Evolutionary conservation across 768 basidiomycete species (phyloP).

Genomic region (Auricularia sp.): DNA sequence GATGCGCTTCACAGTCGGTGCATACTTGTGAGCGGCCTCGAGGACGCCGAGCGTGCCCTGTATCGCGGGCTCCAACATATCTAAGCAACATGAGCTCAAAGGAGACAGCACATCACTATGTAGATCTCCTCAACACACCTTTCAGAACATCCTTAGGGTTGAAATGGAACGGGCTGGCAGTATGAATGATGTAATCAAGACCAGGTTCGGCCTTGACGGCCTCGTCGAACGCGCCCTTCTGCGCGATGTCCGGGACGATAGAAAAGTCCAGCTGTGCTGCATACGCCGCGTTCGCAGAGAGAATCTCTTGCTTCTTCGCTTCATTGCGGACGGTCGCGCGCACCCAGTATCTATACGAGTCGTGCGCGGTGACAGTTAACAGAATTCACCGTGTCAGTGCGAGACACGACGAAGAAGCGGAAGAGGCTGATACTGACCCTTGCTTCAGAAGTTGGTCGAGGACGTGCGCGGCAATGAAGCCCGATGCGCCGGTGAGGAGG

Average conservation of each 20-base stretch:
- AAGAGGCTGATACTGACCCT: constrained; percentile 31
- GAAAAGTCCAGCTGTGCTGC: constrained; percentile 23
- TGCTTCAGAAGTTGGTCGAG: constrained; percentile 44
- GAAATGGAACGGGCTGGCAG: constrained; percentile 51
- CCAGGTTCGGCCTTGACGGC: constrained; percentile 46
- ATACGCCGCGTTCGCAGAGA: constrained; percentile 20
- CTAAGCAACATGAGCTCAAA: constrained; percentile 5
- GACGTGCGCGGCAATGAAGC: constrained; percentile 52
- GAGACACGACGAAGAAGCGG: too few relatives aligned
- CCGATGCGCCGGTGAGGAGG: constrained; percentile 51
- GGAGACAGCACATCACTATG: neutral
- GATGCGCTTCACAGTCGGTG: constrained; percentile 10
- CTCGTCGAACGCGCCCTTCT: constrained; percentile 68
- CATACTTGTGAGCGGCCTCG: constrained; percentile 6
- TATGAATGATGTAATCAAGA: constrained; percentile 62
- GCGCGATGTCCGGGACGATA: constrained; percentile 61
- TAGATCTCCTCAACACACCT: constrained; percentile 17
- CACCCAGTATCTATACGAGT: constrained; percentile 22
- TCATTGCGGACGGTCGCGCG: constrained; percentile 57
- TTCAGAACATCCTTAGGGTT: constrained; percentile 33
- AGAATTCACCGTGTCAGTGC: too few relatives aligned
- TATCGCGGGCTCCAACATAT: constrained; percentile 14
- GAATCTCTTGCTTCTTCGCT: constrained; percentile 36
- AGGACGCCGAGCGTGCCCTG: constrained; percentile 14
- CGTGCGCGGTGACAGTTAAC: too few relatives aligned